phyloP scores from a whole-genome alignment of 306 rosid genomes.

The Psophocarpus tetragonolobus region DNA sequence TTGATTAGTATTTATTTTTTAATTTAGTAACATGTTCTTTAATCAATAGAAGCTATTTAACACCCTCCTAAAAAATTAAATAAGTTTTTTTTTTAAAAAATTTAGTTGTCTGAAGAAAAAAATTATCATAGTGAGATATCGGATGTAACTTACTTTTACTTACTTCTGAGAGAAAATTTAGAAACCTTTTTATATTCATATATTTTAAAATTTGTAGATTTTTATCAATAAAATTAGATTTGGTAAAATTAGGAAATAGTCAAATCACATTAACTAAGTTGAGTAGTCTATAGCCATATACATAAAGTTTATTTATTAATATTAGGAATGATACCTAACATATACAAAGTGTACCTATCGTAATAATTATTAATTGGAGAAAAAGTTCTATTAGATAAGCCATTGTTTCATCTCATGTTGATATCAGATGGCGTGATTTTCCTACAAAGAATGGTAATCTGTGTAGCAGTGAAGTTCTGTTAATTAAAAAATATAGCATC shows the following conservation, averaged over 20 bases:
- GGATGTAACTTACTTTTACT: neutral
- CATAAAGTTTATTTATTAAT: neutral
- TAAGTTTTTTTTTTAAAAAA: no score
- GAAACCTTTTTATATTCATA: no score
- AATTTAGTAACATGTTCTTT: neutral
- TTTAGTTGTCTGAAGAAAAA: neutral
- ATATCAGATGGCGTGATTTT: neutral
- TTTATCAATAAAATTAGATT: neutral
- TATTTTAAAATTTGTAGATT: neutral
- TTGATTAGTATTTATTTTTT: neutral
- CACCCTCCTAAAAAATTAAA: no score
- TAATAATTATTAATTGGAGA: neutral
- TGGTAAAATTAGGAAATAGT: neutral
- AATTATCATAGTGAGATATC: neutral
- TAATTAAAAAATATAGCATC: no score
- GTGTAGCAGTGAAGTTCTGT: no score
- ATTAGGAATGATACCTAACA: neutral
- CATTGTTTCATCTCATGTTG: neutral
- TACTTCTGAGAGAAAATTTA: neutral
- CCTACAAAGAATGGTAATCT: no score
- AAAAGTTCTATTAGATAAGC: neutral
- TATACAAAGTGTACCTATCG: neutral
- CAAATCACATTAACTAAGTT: neutral
- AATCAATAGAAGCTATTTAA: neutral
- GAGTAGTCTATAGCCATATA: neutral